Evolutionary conservation across 306 rosid species (phyloP).

Genomic region (Prosopis cineraria): DNA sequence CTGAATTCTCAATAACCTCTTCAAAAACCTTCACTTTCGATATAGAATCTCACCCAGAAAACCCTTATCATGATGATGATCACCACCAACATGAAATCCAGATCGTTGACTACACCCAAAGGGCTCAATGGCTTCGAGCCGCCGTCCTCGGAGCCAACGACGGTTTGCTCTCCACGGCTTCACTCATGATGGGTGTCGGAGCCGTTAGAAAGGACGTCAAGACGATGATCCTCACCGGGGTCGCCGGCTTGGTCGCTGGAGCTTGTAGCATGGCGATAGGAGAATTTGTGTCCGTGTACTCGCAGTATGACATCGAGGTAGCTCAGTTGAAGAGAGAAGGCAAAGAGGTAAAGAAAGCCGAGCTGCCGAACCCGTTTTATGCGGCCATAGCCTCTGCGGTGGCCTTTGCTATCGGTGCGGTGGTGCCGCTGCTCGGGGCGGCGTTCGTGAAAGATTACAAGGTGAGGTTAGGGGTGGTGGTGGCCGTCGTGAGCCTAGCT

Average conservation of each 20-base stretch:
- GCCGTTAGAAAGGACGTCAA: constrained; percentile 41
- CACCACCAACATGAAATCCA: neutral
- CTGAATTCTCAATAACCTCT: too few relatives aligned
- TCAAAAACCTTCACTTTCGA: neutral
- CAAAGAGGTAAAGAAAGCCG: neutral
- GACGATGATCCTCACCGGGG: constrained; percentile 46
- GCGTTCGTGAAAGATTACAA: constrained; percentile 40
- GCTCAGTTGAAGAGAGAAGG: constrained; percentile 38
- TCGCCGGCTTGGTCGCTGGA: constrained; percentile 43
- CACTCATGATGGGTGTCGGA: constrained; percentile 51
- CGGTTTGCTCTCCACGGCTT: constrained; percentile 44
- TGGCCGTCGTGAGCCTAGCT: constrained; percentile 44
- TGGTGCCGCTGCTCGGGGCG: constrained; percentile 43
- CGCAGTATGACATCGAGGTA: constrained; percentile 44
- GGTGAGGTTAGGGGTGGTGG: constrained; percentile 43
- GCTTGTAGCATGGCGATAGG: constrained; percentile 57
- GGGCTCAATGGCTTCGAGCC: constrained; percentile 53
- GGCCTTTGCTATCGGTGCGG: constrained; percentile 36
- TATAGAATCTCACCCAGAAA: constrained; percentile 1
- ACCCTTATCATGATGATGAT: too few relatives aligned
- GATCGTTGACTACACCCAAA: constrained; percentile 37
- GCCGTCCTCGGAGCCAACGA: constrained; percentile 50
- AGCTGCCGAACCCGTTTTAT: constrained; percentile 39
- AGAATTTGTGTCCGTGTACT: constrained; percentile 49
- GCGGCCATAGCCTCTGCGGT: constrained; percentile 39